phyloP scores from a whole-genome alignment of 2,329 filamentous ascomycete genomes.

The Epichloe sibirici region DNA sequence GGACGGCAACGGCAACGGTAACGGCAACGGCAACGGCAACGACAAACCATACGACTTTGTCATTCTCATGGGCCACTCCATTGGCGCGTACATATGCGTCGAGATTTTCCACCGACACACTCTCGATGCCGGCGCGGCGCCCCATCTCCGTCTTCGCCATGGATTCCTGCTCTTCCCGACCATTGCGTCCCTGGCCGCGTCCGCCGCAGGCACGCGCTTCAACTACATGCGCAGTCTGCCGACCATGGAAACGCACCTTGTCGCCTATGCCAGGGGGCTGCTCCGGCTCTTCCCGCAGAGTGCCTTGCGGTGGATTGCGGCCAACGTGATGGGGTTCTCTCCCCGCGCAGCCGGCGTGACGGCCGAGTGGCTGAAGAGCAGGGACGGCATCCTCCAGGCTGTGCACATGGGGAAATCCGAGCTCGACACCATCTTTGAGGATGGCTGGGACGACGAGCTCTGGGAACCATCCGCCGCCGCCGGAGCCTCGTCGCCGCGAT shows the following conservation, averaged over 20 bases:
- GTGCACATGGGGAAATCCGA: slow-evolving; percentile 48
- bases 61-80: slow-evolving; percentile 61
- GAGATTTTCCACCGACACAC: slow-evolving; percentile 51
- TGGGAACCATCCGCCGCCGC: slow-evolving; percentile 32
- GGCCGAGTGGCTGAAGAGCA: slow-evolving; percentile 40
- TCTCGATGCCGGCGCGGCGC: slow-evolving; percentile 20
- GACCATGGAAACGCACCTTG: slow-evolving; percentile 28
- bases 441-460: slow-evolving; percentile 45
- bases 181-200: slow-evolving; percentile 56
- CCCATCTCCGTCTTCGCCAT: slow-evolving; percentile 30
- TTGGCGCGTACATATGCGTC: slow-evolving; percentile 59
- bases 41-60: slow-evolving; percentile 41
- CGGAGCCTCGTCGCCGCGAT: slow-evolving; percentile 26
- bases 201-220: slow-evolving; percentile 41
- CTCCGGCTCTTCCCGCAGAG: slow-evolving; percentile 29
- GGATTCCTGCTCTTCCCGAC: slow-evolving; percentile 64
- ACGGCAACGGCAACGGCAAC: slow-evolving; percentile 10
- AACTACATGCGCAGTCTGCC: slow-evolving; percentile 28
- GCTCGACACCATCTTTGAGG: slow-evolving; percentile 45
- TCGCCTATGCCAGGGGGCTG: slow-evolving; percentile 28
- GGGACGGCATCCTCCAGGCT: slow-evolving; percentile 47
- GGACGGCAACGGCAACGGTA: slow-evolving; percentile 3
- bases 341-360: slow-evolving; percentile 36
- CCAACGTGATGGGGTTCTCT: slow-evolving; percentile 34
- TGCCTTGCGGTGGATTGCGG: slow-evolving; percentile 31